A percentile compares a stretch with the other conserved stretches of the same genome.
Conservation (phyloP, 2,329 filamentous ascomycete genomes). For the Diaporthe sp. region DNA sequence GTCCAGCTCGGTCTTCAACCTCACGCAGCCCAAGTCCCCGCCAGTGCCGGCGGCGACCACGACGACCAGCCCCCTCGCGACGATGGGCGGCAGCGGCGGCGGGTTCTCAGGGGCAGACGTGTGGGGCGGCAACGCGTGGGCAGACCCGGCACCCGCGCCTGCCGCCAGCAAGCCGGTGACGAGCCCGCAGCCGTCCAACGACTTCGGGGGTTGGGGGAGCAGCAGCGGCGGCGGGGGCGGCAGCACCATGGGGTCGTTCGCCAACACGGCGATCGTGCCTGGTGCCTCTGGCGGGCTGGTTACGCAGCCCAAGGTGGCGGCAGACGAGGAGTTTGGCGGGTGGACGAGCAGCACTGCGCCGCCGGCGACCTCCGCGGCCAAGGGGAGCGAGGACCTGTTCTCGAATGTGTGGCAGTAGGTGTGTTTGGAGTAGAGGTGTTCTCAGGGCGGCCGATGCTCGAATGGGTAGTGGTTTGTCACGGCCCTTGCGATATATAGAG, state of each 20-base stretch:
- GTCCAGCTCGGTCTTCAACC: constrained; percentile 83
- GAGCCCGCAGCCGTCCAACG: constrained; percentile 62
- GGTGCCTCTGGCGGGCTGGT: constrained; percentile 75
- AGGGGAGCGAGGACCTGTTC: constrained; percentile 86
- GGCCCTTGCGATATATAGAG: not conserved
- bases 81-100: constrained; percentile 53
- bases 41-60: constrained; percentile 56
- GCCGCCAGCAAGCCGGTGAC: constrained; percentile 56
- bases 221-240: constrained; percentile 61
- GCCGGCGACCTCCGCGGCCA: constrained; percentile 43
- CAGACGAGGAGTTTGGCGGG: constrained; percentile 95
- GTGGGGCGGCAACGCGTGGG: constrained; percentile 92
- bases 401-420: constrained; percentile 91
- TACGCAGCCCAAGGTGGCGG: constrained; percentile 76
- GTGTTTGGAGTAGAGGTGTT: not conserved
- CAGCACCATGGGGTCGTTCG: constrained; percentile 57
- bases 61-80: constrained; percentile 50
- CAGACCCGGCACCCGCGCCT: constrained; percentile 62
- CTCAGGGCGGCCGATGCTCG: not conserved
- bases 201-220: constrained; percentile 57
- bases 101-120: constrained; percentile 71
- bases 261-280: constrained; percentile 71
- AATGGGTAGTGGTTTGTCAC: too few species aligned
- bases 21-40: constrained; percentile 69
- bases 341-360: constrained; percentile 82